Percentiles rank a stretch among this genome's conserved stretches.
These are phyloP conservation scores for Bauhinia variegata DNA, from an alignment of 306 rosid species.

Conservation along the genomic window DNA sequence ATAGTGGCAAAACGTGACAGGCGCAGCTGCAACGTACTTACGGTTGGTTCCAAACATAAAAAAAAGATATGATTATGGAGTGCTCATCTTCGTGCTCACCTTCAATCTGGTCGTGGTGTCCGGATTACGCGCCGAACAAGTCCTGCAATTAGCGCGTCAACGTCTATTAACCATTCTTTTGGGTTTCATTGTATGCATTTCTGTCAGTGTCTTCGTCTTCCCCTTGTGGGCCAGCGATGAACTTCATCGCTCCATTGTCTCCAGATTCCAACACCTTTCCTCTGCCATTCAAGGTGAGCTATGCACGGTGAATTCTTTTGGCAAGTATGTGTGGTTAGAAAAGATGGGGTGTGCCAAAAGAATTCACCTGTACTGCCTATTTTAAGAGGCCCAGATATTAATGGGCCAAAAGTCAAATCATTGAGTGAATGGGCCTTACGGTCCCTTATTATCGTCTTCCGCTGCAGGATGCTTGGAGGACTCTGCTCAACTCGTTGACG, in stretches of 20 bases:
- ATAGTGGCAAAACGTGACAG: too few species aligned
- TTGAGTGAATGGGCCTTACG: too few species aligned
- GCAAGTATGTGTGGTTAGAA: too few species aligned
- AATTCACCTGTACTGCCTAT: too few species aligned
- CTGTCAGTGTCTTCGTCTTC: constrained; percentile 61
- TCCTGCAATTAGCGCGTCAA: constrained; percentile 61
- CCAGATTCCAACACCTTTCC: constrained; percentile 62
- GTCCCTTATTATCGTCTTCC: too few species aligned
- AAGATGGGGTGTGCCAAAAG: too few species aligned
- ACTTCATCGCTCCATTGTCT: constrained; percentile 65
- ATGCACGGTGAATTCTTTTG: too few species aligned
- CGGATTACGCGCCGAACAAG: constrained; percentile 56
- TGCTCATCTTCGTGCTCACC: constrained; percentile 69
- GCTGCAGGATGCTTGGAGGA: constrained; percentile 66
- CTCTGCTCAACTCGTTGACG: constrained; percentile 50
- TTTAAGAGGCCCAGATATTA: too few species aligned
- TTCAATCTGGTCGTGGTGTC: constrained; percentile 82
- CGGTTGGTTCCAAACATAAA: constrained; percentile 65
- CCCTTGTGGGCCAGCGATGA: constrained; percentile 95
- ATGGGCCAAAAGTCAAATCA: too few species aligned
- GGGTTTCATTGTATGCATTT: constrained; percentile 70
- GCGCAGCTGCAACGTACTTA: constrained; percentile 58
- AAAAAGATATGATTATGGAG: constrained; percentile 83
- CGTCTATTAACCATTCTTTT: constrained; percentile 67
- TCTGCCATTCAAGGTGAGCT: constrained; percentile 64